These are phyloP conservation scores for Ormosia semicastrata DNA, from an alignment of 306 rosid genomes.

Conservation along the genomic window DNA sequence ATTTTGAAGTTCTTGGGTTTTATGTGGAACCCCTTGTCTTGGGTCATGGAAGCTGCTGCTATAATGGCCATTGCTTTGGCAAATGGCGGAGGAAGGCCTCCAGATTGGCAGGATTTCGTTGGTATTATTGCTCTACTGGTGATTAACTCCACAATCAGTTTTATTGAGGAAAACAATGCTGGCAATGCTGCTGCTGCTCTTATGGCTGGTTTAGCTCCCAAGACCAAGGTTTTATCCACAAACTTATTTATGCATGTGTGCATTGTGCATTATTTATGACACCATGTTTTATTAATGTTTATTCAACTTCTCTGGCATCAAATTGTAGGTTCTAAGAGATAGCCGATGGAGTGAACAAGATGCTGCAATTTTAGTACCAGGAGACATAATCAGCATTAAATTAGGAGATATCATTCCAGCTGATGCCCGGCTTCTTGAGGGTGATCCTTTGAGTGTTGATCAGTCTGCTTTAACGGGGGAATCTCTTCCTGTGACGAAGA, in stretches of 20 bases:
- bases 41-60: slow-evolving; percentile 99
- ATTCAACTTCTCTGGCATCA: neutral
- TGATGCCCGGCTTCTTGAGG: slow-evolving; percentile 97
- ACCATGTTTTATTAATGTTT: neutral
- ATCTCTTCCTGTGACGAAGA: slow-evolving; percentile 88
- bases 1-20: slow-evolving; percentile 86
- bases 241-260: neutral
- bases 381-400: slow-evolving; percentile 89
- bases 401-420: slow-evolving; percentile 93
- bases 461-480: slow-evolving; percentile 97
- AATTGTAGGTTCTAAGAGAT: slow-evolving; percentile 72
- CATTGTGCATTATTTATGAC: neutral
- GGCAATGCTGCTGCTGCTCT: slow-evolving; percentile 99
- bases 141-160: slow-evolving; percentile 92
- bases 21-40: slow-evolving; percentile 98
- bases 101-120: slow-evolving; percentile 95
- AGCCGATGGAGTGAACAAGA: slow-evolving; percentile 90
- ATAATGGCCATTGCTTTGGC: slow-evolving; percentile 92
- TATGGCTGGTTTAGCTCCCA: slow-evolving; percentile 98
- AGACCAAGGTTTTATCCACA: slow-evolving; percentile 64
- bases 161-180: slow-evolving; percentile 90
- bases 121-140: slow-evolving; percentile 65
- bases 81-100: slow-evolving; percentile 84
- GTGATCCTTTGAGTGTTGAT: slow-evolving; percentile 89
- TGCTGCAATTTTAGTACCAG: slow-evolving; percentile 88